A percentile compares a stretch with the other conserved stretches of the same genome.
Conservation (phyloP, 164 flowering plant species). For the Cinnamomum micranthum region DNA sequence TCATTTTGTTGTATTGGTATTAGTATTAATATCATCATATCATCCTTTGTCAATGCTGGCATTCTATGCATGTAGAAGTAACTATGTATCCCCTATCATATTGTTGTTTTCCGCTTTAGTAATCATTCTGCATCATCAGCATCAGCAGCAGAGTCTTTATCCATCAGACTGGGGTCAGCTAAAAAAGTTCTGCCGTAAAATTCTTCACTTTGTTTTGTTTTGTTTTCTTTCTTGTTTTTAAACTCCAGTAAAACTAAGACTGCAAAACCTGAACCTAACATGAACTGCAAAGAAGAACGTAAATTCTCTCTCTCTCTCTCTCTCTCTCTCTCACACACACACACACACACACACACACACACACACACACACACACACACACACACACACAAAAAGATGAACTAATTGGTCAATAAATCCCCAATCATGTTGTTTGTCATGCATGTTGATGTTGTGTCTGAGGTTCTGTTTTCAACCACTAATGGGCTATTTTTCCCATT, state of each 20-base stretch:
- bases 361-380: too few species aligned
- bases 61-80: background rate
- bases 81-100: background rate
- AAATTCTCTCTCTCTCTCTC: too few species aligned
- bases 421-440: background rate
- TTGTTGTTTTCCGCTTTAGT: background rate
- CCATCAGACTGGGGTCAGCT: too few species aligned
- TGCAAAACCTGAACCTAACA: too few species aligned
- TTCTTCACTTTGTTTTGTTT: too few species aligned
- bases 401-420: background rate
- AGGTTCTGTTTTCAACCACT: background rate
- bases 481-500: background rate
- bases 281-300: too few species aligned
- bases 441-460: slow-evolving; percentile 4
- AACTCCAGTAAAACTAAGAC: too few species aligned
- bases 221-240: too few species aligned
- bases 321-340: too few species aligned
- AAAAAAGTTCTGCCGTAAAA: too few species aligned
- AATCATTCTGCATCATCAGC: background rate
- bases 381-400: background rate
- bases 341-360: too few species aligned
- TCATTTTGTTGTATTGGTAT: background rate
- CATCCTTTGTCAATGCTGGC: background rate
- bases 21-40: background rate
- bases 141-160: too few species aligned